These are phyloP conservation scores for Blumeriella jaapii DNA, from an alignment of 2,329 filamentous ascomycete species.

Conservation along the genomic window DNA sequence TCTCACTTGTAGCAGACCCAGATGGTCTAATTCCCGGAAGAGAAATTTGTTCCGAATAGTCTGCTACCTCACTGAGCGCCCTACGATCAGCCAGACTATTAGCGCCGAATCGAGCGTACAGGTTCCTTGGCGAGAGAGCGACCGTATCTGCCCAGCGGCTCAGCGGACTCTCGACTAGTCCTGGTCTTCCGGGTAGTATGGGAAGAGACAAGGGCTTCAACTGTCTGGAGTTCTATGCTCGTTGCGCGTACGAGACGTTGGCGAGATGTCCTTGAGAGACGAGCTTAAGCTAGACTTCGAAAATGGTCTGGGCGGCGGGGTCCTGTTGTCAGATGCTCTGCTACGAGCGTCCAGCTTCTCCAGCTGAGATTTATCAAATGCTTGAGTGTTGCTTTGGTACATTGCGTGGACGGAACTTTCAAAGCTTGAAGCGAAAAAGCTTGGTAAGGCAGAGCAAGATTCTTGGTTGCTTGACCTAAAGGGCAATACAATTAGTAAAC, in stretches of 20 bases:
- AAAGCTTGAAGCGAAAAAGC: constrained; percentile 26
- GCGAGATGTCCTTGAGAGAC: constrained; percentile 26
- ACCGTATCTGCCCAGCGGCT: constrained; percentile 25
- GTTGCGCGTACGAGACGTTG: constrained; percentile 24
- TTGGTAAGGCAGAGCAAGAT: constrained; percentile 13
- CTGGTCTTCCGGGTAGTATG: constrained; percentile 21
- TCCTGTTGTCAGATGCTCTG: constrained; percentile 24
- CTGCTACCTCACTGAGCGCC: constrained; percentile 23
- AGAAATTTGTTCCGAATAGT: constrained; percentile 23
- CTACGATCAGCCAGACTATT: constrained; percentile 21
- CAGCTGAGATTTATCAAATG: constrained; percentile 29
- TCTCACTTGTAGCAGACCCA: constrained; percentile 29
- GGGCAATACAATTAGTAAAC: constrained; percentile 4
- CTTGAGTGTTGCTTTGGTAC: constrained; percentile 27
- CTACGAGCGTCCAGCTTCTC: constrained; percentile 27
- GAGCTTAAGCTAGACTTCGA: constrained; percentile 24
- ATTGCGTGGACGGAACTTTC: constrained; percentile 27
- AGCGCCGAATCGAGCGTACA: constrained; percentile 16
- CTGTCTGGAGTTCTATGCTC: constrained; percentile 23
- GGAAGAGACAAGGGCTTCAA: constrained; percentile 29
- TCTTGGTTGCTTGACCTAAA: constrained; percentile 21
- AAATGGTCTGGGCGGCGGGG: constrained; percentile 24
- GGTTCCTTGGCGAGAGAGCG: constrained; percentile 22
- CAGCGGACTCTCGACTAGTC: constrained; percentile 23
- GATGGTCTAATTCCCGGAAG: constrained; percentile 31